Evolutionary conservation across 495 filamentous ascomycete species (phyloP).

Genomic region (Elasticomyces elasticus): DNA sequence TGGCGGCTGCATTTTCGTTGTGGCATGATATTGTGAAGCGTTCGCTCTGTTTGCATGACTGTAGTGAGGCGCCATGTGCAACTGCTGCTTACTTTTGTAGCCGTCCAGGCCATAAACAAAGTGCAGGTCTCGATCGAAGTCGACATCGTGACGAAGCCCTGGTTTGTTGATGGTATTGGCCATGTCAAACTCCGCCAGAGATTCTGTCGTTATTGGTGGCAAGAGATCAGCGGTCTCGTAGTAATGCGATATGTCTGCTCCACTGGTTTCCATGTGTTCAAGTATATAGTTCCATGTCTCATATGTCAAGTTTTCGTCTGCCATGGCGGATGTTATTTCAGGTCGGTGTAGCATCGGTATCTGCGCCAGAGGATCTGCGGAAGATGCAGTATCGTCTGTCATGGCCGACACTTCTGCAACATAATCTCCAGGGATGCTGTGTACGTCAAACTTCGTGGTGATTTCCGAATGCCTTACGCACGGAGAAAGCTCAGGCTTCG

Average conservation of each 20-base stretch:
- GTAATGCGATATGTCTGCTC: slow-evolving; percentile 14
- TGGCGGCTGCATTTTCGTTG: no score
- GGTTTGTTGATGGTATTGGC: slow-evolving; percentile 79
- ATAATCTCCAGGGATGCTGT: no score
- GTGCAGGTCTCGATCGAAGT: slow-evolving; percentile 84
- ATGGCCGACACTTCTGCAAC: no score
- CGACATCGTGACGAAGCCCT: slow-evolving; percentile 84
- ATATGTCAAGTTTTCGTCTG: slow-evolving; percentile 1
- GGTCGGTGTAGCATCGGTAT: neutral
- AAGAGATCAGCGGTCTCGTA: slow-evolving; percentile 28
- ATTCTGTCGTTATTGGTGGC: slow-evolving; percentile 76
- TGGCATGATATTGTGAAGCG: no score
- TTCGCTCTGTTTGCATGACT: no score
- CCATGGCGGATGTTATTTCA: neutral
- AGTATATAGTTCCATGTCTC: slow-evolving; percentile 8
- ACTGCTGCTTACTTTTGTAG: slow-evolving; percentile 66
- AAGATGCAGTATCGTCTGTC: slow-evolving; percentile 5
- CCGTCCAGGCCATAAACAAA: slow-evolving; percentile 85
- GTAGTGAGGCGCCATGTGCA: slow-evolving; percentile 64
- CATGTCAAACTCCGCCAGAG: slow-evolving; percentile 80
- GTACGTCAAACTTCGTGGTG: no score
- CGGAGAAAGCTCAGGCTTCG: no score
- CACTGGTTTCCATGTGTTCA: slow-evolving; percentile 3
- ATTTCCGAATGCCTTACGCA: no score
- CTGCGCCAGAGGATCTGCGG: neutral